Evolutionary conservation across 2,329 filamentous ascomycete species (phyloP).

Genomic region (Lecanicillium sp.): DNA sequence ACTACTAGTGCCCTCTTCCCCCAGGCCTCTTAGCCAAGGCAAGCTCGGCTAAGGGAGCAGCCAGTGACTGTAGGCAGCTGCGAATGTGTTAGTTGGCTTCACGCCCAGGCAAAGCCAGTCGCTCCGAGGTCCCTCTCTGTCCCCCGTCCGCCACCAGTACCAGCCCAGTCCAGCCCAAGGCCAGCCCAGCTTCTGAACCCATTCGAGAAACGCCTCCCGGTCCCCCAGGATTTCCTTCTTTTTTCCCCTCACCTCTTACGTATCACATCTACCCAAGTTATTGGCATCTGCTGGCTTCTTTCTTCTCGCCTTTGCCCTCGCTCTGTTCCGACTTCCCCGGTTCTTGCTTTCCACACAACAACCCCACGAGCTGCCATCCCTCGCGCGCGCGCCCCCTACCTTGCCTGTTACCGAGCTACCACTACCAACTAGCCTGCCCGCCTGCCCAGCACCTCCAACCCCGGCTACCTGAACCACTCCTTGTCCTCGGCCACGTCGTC

Average conservation of each 20-base stretch:
- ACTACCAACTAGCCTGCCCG: constrained; percentile 13
- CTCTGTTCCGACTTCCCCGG: no score
- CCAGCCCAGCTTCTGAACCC: not conserved
- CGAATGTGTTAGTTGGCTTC: constrained; percentile 9
- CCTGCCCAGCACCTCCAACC: constrained; percentile 2
- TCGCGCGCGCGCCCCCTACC: no score
- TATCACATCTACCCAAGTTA: constrained; percentile 8
- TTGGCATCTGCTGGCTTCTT: constrained; percentile 10
- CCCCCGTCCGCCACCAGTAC: not conserved
- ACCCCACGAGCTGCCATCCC: no score
- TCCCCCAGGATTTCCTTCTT: constrained; percentile 2
- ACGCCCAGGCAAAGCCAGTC: constrained; percentile 2
- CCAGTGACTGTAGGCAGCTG: not conserved
- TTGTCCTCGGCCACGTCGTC: constrained; percentile 11
- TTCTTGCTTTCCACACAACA: no score
- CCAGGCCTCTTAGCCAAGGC: no score
- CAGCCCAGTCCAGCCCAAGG: no score
- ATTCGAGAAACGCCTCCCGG: not conserved
- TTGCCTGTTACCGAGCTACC: constrained; percentile 5
- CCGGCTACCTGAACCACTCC: not conserved
- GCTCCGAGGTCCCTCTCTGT: constrained; percentile 11
- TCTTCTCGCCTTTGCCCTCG: constrained; percentile 9
- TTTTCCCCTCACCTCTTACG: constrained; percentile 10
- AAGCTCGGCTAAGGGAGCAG: not conserved
- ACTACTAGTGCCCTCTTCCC: no score